Percentiles rank a stretch among this genome's conserved stretches.
phyloP scores from a whole-genome alignment of 164 flowering plant genomes.

The Dillenia suffruticosa region DNA sequence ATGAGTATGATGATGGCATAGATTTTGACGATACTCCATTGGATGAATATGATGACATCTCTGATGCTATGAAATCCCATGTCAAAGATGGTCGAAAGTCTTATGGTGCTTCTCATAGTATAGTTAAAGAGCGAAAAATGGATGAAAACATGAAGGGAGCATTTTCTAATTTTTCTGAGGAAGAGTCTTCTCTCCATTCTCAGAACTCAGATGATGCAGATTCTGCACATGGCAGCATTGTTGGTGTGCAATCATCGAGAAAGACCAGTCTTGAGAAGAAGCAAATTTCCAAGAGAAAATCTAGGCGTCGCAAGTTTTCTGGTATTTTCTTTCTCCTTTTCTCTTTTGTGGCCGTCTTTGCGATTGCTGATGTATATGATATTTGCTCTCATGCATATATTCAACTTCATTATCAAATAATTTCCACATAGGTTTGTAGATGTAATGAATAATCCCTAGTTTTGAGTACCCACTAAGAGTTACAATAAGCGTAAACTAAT shows the following conservation, averaged over 20 bases:
- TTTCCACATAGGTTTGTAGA: too few relatives aligned
- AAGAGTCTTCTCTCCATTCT: conserved; percentile 21
- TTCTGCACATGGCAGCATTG: conserved; percentile 20
- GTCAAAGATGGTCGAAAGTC: conserved; percentile 19
- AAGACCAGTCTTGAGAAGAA: conserved; percentile 32
- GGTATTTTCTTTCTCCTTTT: conserved; percentile 20
- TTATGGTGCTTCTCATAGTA: conserved; percentile 16
- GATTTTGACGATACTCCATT: conserved; percentile 52
- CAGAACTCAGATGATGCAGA: conserved; percentile 18
- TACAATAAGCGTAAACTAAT: too few relatives aligned
- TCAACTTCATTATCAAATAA: neutral
- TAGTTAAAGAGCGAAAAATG: conserved; percentile 16
- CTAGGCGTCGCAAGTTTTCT: conserved; percentile 49
- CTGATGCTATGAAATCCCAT: conserved; percentile 15
- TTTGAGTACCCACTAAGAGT: too few relatives aligned
- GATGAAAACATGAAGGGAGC: conserved; percentile 18
- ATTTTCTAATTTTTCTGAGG: conserved; percentile 8
- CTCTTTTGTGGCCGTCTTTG: neutral
- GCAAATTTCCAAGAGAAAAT: conserved; percentile 35
- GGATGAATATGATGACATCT: conserved; percentile 39
- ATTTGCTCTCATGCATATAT: conserved; percentile 3
- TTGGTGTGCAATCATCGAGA: conserved; percentile 25
- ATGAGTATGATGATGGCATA: conserved; percentile 81
- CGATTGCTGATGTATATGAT: too few relatives aligned
- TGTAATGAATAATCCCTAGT: too few relatives aligned